Evolutionary conservation across 1,284 basidiomycete species (phyloP), one percentile per base, ranked within the genome.

Genomic region (Fomitiporia mediterranea): DNA sequence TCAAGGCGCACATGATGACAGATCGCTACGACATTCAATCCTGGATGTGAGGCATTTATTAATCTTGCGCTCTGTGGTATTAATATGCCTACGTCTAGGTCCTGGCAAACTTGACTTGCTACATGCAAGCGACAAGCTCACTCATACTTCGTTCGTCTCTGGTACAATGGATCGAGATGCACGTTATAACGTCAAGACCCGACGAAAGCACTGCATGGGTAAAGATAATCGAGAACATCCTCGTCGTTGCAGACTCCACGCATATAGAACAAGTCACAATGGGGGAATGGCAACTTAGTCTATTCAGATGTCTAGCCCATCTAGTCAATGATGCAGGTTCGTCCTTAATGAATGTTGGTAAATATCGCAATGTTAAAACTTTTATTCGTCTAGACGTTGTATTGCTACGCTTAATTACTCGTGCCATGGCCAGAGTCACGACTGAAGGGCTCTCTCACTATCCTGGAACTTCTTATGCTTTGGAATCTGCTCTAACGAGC

Each of bases 91-190:
- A 56, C 11, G 54, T 57, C 8, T 57, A 91, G 83, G 77, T 91
- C 1, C 73, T 94, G 1, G 81, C 82, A 3, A 87, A 85, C 61
- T 65, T 93, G 50, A 88, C 86, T 0, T 80, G 77, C 63, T 82
- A 88, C 62, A 64, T 72, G 0, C 80, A 83, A 58, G 89, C 89
- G 0, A 78, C 81, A 2, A 81, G 76, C 9, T 84, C 85, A 0
- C 72, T 94, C 30, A 70, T 91, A 8, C 73, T 89, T 48, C 84
- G 84, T 61, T 83, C 83, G 0, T 79, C 81, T 0, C 71, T 94
- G 3, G 69, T 94, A 1, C 70, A 82, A 0, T 96, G 93, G 93
- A 80, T 94, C 17, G 81, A 86, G 65, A 82, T 87, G 69, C 88
- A 91, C 64, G 67, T 90, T 25, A 61, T 73, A 38, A 57, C 65